Base-by-base conservation (phyloP, 306 rosid species). In the Cyclanthera cordifolia region DNA sequence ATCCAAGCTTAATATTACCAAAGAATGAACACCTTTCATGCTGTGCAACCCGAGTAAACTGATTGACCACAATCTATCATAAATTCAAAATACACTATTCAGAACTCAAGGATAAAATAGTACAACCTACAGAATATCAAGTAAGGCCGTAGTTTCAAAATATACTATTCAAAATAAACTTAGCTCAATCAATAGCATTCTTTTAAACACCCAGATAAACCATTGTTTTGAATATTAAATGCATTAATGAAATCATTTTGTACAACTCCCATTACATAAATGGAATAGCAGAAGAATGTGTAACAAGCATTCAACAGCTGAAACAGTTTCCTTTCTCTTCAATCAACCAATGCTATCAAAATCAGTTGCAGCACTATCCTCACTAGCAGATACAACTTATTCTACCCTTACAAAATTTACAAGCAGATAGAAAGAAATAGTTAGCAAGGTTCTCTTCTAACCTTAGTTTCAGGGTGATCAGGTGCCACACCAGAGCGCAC, bases 381-480 rank as follows among this genome's bases (percentile, higher is more conserved):
- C 70, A 45, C 17, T 43, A 43, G 34, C 52, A 64, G 8, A 20
- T 53, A 70, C 65, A 19, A 57, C 28, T 60, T 16, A 30, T 57
- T 2, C 67, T 14, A 16, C 68, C 53, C 21, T 34, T 70, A 9
- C 50, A 54, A 70, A 70, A 54, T 70, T 32, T 17, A 70, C 52
- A 2, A 50, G n/a, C 39, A 43, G 25, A 5, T 13, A 68, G 72
- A 57, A 57, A 72, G 24, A 72, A 56, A 39, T 5, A 43, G 16
- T n/a, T 11, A 47, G 37, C 10, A 24, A 57, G 37, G 9, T n/a
- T 37, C 1, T 15, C 60, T 15, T 51, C 50, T 27, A 50, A 93
- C 96, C 95, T 93, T 93, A 11, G 96, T 93, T 83, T 93, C 99
- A 37, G 95, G 99, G 73, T 93, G 96, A 83, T 93, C 96, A 15